A percentile compares a stretch with the other conserved stretches of the same genome.
These are phyloP conservation scores for Wickerhamomyces sp. DNA, from an alignment of 1,139 yeast genomes.

Conservation along the genomic window DNA sequence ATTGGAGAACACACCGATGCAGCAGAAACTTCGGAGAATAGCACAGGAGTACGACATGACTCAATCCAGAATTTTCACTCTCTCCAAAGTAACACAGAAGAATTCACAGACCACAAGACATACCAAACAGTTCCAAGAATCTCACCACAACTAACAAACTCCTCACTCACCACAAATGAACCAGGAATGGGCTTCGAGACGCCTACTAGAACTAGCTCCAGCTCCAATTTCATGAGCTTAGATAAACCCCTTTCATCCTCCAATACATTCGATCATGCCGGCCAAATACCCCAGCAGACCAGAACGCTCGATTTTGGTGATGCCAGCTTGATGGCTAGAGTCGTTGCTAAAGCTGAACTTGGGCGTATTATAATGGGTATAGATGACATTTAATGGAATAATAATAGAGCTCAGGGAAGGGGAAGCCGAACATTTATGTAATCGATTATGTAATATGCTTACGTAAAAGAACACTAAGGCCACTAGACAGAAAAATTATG, in stretches of 20 bases:
- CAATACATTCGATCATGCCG: too few species aligned
- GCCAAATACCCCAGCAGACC: background rate
- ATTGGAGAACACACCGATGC: background rate
- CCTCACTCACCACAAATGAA: background rate
- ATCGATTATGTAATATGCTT: background rate
- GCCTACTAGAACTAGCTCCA: conserved; percentile 11
- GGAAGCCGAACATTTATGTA: background rate
- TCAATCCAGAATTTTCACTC: background rate
- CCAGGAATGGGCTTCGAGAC: conserved; percentile 5
- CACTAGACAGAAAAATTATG: background rate
- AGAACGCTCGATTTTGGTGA: conserved; percentile 3
- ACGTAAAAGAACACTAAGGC: too few species aligned
- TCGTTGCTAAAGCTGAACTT: conserved; percentile 15
- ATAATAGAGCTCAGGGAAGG: background rate
- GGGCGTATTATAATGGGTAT: conserved; percentile 17
- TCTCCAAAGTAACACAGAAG: background rate
- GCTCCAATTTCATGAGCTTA: conserved; percentile 4
- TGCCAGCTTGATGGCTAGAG: conserved; percentile 5
- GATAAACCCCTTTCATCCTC: background rate
- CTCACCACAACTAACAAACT: background rate
- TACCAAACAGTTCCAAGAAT: background rate
- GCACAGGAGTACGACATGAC: background rate
- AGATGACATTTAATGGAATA: conserved; percentile 9
- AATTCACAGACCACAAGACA: background rate
- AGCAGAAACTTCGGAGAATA: background rate